These are phyloP conservation scores for Hirsutella thompsonii DNA, from an alignment of 2,329 filamentous ascomycete genomes.

Conservation along the genomic window DNA sequence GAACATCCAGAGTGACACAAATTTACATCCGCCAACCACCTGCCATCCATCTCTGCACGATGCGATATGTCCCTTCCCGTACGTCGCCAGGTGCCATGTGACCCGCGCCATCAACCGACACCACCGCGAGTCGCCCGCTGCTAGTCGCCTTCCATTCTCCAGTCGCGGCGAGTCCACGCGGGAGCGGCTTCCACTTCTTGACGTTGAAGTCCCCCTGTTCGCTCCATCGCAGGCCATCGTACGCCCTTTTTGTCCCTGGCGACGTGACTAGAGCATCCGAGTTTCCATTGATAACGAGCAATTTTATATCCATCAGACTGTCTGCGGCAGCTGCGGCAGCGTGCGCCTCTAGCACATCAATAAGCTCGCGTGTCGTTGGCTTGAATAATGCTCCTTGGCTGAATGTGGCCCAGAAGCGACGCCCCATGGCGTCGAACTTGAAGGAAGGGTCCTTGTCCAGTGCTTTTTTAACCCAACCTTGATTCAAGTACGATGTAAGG, in stretches of 20 bases:
- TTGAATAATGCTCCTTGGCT: neutral
- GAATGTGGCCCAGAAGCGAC: too few relatives aligned
- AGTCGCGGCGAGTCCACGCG: neutral
- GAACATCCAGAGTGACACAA: too few relatives aligned
- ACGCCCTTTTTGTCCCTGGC: conserved; percentile 18
- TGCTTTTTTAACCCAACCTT: too few relatives aligned
- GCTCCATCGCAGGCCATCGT: conserved; percentile 25
- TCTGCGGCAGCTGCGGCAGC: neutral
- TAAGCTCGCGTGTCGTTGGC: conserved; percentile 1
- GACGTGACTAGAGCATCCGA: conserved; percentile 9
- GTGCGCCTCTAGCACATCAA: conserved; percentile 1
- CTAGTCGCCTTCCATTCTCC: conserved; percentile 6
- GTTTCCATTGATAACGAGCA: conserved; percentile 5
- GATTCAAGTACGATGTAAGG: too few relatives aligned
- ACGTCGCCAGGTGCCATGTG: conserved; percentile 22
- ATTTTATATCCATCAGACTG: neutral
- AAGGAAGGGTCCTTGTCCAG: neutral
- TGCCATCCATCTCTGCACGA: conserved; percentile 8
- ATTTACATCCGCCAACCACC: conserved; percentile 1
- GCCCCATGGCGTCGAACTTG: neutral
- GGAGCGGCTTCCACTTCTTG: conserved; percentile 9
- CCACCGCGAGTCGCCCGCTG: conserved; percentile 7
- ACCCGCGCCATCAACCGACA: conserved; percentile 22
- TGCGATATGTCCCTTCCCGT: conserved; percentile 6
- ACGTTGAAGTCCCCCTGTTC: conserved; percentile 26